Percentiles rank a stretch among this genome's conserved stretches.
These are phyloP conservation scores for Tolypocladium inflatum DNA, from an alignment of 2,329 filamentous ascomycete species.

Conservation along the genomic window DNA sequence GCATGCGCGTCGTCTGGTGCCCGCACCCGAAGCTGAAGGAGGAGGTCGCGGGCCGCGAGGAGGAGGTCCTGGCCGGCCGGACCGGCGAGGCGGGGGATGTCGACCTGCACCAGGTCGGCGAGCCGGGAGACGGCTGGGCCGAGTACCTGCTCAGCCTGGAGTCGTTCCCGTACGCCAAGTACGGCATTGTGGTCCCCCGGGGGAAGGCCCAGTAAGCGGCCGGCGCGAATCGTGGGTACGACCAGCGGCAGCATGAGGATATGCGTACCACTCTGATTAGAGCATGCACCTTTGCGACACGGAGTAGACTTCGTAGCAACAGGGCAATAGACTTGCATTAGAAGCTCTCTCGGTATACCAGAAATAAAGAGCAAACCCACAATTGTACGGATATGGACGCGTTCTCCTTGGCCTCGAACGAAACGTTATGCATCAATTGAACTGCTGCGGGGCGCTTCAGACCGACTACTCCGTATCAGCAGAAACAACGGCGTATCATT, in stretches of 20 bases:
- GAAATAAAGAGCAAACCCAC: neutral
- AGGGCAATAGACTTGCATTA: neutral
- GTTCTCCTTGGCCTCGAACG: no score
- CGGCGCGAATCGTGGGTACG: neutral
- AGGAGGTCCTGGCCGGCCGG: slow-evolving; percentile 72
- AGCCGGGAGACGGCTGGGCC: slow-evolving; percentile 51
- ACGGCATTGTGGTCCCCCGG: slow-evolving; percentile 41
- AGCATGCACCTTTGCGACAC: neutral
- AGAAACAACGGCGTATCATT: no score
- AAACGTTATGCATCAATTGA: no score
- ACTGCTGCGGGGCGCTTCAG: no score
- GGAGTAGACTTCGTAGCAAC: neutral
- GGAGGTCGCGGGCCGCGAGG: slow-evolving; percentile 69
- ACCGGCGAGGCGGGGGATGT: slow-evolving; percentile 57
- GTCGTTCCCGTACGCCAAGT: slow-evolving; percentile 48
- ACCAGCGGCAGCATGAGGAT: neutral
- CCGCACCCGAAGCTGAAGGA: slow-evolving; percentile 71
- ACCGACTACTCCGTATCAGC: no score
- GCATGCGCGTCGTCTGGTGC: slow-evolving; percentile 91
- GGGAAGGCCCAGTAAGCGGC: neutral
- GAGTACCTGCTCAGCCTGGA: slow-evolving; percentile 42
- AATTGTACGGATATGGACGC: no score
- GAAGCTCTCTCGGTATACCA: no score
- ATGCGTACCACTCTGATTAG: neutral
- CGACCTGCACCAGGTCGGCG: slow-evolving; percentile 46